Conservation (phyloP, 148 eudicot genomes). For the Silene uniflora region DNA sequence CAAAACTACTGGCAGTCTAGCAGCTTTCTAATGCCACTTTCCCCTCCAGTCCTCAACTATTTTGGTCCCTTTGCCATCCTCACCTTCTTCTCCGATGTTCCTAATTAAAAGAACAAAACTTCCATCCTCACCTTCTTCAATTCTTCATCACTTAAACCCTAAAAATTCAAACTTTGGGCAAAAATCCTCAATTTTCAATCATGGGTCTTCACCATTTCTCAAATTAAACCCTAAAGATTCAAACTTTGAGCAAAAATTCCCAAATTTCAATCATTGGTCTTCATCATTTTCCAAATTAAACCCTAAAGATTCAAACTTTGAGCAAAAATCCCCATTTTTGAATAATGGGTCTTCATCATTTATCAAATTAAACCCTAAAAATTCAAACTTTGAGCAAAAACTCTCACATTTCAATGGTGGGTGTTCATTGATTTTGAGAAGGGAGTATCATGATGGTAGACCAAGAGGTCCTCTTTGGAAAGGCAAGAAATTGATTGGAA, state of each 20-base stretch:
- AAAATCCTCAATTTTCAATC: neutral
- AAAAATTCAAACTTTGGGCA: neutral
- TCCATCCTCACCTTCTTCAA: neutral
- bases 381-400: neutral
- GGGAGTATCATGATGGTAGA: conserved; percentile 72
- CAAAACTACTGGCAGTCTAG: too few relatives aligned
- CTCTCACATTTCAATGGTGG: neutral
- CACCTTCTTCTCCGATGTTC: conserved; percentile 27
- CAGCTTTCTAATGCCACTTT: too few relatives aligned
- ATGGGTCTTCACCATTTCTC: neutral
- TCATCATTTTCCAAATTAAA: neutral
- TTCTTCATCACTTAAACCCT: conserved; percentile 7
- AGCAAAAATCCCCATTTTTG: neutral
- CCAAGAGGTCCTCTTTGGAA: conserved; percentile 93
- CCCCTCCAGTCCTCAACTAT: too few relatives aligned
- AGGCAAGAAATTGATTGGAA: conserved; percentile 81
- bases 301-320: neutral
- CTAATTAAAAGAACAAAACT: conserved; percentile 22
- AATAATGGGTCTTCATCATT: neutral
- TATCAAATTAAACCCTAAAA: neutral
- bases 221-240: neutral
- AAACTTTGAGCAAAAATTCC: neutral
- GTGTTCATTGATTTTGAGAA: neutral
- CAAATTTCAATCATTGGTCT: neutral
- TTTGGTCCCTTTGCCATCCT: too few relatives aligned